Conservation (phyloP, 1,284 basidiomycete genomes). For the Rhodotorula sp. region DNA sequence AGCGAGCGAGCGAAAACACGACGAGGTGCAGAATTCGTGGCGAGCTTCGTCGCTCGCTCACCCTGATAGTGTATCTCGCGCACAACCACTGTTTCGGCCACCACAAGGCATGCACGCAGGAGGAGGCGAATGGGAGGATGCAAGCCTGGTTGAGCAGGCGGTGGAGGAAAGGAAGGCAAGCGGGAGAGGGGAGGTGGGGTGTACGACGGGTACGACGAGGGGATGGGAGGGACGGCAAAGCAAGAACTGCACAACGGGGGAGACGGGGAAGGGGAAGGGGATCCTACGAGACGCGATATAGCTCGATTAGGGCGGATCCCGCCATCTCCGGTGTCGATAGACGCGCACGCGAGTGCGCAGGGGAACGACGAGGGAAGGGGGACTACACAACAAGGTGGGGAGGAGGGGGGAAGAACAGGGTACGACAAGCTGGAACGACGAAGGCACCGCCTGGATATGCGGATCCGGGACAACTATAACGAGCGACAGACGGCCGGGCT, state of each 20-base stretch:
- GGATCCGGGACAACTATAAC: neutral
- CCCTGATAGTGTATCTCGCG: too few species aligned
- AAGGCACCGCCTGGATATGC: neutral
- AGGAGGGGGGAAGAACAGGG: neutral
- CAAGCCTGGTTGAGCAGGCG: conserved; percentile 6
- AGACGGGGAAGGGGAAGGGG: neutral
- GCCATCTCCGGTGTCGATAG: neutral
- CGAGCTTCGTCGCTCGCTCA: too few species aligned
- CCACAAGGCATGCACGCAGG: too few species aligned
- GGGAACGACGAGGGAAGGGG: neutral
- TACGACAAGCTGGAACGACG: neutral
- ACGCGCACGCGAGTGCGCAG: neutral
- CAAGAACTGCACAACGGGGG: neutral
- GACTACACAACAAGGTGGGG: neutral
- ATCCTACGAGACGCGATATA: conserved; percentile 2
- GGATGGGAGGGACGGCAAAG: neutral
- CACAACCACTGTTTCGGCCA: too few species aligned
- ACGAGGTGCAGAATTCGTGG: too few species aligned
- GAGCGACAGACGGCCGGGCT: too few species aligned
- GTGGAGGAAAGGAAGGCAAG: neutral
- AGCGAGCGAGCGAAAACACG: too few species aligned
- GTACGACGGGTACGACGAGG: neutral
- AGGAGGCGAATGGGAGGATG: too few species aligned
- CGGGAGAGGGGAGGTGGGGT: neutral
- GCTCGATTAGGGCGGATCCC: neutral